Evolutionary conservation across 345 rosid genomes (phyloP).

Genomic region (Rhodomyrtus tomentosa): DNA sequence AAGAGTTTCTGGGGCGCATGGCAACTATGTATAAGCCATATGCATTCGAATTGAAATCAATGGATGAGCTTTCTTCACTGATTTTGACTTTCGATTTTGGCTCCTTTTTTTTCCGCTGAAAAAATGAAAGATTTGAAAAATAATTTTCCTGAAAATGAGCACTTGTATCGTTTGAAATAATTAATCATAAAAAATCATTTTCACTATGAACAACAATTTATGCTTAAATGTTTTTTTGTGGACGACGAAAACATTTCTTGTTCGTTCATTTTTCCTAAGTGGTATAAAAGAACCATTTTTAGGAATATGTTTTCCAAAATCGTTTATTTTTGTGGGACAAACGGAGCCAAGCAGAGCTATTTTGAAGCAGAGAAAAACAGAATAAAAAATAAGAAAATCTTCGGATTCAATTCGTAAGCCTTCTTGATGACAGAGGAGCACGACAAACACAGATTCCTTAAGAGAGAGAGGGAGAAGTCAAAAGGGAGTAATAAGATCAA

Average conservation of each 20-base stretch:
- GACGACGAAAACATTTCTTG: too few species aligned
- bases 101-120: not conserved
- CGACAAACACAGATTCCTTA: not conserved
- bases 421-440: not conserved
- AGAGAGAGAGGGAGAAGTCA: not conserved
- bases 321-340: too few species aligned
- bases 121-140: too few species aligned
- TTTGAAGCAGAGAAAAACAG: not conserved
- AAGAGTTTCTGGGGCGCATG: not conserved
- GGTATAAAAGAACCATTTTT: too few species aligned
- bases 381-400: not conserved
- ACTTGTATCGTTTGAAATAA: not conserved
- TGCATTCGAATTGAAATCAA: not conserved
- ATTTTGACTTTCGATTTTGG: not conserved
- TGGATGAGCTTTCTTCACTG: not conserved
- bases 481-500: not conserved
- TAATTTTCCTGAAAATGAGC: too few species aligned
- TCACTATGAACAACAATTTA: too few species aligned
- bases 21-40: too few species aligned
- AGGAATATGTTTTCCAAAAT: too few species aligned
- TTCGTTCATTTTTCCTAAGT: too few species aligned
- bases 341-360: not conserved
- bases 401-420: not conserved
- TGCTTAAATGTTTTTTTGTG: too few species aligned
- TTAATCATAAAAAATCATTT: fast-evolving